Evolutionary conservation across 169 alveolate genomes (phyloP).

Genomic region (Plasmodium chabaudi): DNA sequence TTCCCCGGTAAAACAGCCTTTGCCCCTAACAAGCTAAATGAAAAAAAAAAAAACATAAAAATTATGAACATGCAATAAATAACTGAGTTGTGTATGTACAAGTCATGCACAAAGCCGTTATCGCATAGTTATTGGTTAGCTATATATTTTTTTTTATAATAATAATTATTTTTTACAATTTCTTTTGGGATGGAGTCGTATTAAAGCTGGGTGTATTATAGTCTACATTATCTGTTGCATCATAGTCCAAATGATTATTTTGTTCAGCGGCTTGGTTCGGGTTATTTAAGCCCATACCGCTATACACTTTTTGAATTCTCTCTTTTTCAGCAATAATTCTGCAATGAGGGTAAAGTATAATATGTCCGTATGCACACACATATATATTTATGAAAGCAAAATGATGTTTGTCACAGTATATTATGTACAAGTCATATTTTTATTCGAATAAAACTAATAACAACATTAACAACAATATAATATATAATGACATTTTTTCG

Average conservation of each 20-base stretch:
- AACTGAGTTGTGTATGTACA: not conserved
- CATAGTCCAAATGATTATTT: not conserved
- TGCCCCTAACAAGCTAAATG: slow-evolving; percentile 44
- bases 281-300: slow-evolving; percentile 32
- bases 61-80: not conserved
- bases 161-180: slow-evolving; percentile 16
- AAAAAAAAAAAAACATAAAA: slow-evolving; percentile 1
- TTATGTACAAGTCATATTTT: no score
- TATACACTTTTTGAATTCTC: slow-evolving; percentile 42
- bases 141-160: not conserved
- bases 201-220: slow-evolving; percentile 1
- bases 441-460: no score
- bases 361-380: not conserved
- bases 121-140: not conserved
- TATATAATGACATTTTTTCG: not conserved
- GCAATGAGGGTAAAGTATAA: not conserved
- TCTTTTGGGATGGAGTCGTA: not conserved
- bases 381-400: not conserved
- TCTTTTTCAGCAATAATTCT: slow-evolving; percentile 65
- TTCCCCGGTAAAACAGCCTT: slow-evolving; percentile 20
- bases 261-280: not conserved
- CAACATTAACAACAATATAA: no score
- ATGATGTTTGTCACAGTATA: no score
- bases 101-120: not conserved
- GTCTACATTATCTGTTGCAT: not conserved